Percentiles rank a stretch among this genome's conserved stretches.
Evolutionary conservation across 116 monocot genomes (phyloP).

Genomic region (Zostera marina): DNA sequence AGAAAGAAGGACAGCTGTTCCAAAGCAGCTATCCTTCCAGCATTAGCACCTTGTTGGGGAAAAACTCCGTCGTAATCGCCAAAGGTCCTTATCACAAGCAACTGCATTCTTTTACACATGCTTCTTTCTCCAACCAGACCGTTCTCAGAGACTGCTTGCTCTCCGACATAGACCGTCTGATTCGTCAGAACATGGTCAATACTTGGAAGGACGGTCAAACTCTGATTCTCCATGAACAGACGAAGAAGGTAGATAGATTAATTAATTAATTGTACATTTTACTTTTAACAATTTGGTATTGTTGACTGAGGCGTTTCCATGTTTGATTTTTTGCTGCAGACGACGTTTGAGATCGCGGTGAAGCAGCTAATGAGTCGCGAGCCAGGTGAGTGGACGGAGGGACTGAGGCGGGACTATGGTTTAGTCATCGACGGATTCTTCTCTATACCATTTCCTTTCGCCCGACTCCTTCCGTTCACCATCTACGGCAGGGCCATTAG

Average conservation of each 20-base stretch:
- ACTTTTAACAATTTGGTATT: not conserved
- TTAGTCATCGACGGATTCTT: slow-evolving; percentile 84
- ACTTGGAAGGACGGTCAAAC: slow-evolving; percentile 21
- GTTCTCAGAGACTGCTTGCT: slow-evolving; percentile 35
- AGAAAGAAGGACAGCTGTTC: slow-evolving; percentile 51
- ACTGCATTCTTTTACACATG: slow-evolving; percentile 58
- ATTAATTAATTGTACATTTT: too few species aligned
- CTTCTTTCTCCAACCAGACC: slow-evolving; percentile 42
- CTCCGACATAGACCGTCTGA: slow-evolving; percentile 45
- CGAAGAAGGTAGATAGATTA: slow-evolving; percentile 41
- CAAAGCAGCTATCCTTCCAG: slow-evolving; percentile 82
- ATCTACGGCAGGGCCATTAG: slow-evolving; percentile 63
- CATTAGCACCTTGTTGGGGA: slow-evolving; percentile 62
- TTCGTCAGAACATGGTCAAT: slow-evolving; percentile 20
- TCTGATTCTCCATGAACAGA: slow-evolving; percentile 41
- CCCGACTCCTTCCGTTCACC: slow-evolving; percentile 30
- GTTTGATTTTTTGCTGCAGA: slow-evolving; percentile 10
- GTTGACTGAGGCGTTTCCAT: not conserved
- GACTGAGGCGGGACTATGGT: slow-evolving; percentile 50
- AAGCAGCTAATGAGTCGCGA: slow-evolving; percentile 73
- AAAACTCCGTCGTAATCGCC: slow-evolving; percentile 55
- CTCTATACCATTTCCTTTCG: slow-evolving; percentile 48
- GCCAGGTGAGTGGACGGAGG: slow-evolving; percentile 68
- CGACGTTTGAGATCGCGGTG: slow-evolving; percentile 69
- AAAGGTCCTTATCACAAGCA: slow-evolving; percentile 53